Percentiles rank a stretch among this genome's conserved stretches.
Conservation (phyloP, 257 asterid species). For the Solanum virginianum region DNA sequence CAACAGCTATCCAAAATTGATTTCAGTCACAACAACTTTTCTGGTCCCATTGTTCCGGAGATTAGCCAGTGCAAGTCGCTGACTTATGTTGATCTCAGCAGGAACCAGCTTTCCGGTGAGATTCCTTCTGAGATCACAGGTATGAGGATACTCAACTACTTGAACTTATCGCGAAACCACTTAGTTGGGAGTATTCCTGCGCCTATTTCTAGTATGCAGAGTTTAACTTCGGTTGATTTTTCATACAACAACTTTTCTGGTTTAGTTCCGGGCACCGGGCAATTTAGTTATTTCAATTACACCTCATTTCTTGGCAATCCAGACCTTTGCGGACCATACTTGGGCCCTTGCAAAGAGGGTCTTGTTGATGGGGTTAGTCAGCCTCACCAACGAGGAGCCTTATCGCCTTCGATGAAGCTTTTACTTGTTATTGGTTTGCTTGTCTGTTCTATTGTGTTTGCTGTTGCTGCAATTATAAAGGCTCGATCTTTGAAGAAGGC, state of each 20-base stretch:
- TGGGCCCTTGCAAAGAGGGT: constrained; percentile 79
- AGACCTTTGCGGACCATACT: constrained; percentile 80
- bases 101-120: constrained; percentile 77
- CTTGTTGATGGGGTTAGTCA: constrained; percentile 30
- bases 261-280: constrained; percentile 85
- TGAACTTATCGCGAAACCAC: constrained; percentile 73
- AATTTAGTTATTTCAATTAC: constrained; percentile 74
- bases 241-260: constrained; percentile 87
- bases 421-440: constrained; percentile 74
- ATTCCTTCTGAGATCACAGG: constrained; percentile 70
- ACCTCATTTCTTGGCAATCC: constrained; percentile 85
- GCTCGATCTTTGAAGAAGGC: constrained; percentile 77
- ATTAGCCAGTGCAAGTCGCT: constrained; percentile 68
- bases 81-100: constrained; percentile 80
- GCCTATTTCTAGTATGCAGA: constrained; percentile 72
- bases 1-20: constrained; percentile 93
- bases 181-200: constrained; percentile 70
- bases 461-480: constrained; percentile 77
- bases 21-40: constrained; percentile 63
- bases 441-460: constrained; percentile 78
- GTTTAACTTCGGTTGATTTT: constrained; percentile 90
- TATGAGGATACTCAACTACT: constrained; percentile 76
- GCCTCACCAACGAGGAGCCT: constrained; percentile 46
- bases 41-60: constrained; percentile 66
- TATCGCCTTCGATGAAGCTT: constrained; percentile 78